Conservation (phyloP, 768 basidiomycete genomes). For the Lactarius tabidus region DNA sequence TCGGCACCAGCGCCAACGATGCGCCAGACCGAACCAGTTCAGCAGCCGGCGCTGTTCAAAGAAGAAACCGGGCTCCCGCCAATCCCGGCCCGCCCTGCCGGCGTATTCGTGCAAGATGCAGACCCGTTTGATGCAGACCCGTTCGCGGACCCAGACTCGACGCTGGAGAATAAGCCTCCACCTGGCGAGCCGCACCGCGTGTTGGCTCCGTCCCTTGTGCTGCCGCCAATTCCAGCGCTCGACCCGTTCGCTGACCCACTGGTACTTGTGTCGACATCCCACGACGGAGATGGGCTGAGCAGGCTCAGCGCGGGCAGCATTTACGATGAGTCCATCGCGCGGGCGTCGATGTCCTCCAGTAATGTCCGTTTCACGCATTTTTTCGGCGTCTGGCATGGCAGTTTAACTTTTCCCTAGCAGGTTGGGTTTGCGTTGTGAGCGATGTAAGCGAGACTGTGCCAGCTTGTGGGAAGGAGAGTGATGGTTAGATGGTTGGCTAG, state of each 20-base stretch:
- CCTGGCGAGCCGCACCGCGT: not conserved
- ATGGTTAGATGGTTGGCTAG: not conserved
- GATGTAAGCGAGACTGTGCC: too few relatives aligned
- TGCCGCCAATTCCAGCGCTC: not conserved
- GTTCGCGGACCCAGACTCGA: not conserved
- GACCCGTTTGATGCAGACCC: too few relatives aligned
- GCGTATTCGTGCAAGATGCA: not conserved
- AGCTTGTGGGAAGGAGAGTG: not conserved
- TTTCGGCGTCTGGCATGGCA: not conserved
- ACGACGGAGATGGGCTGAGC: not conserved
- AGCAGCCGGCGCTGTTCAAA: not conserved
- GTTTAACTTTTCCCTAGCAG: conserved; percentile 36
- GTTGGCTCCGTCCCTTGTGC: not conserved
- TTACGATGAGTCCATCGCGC: not conserved
- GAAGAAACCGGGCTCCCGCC: not conserved
- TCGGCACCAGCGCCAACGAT: not conserved
- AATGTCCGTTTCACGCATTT: conserved; percentile 2
- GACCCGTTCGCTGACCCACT: conserved; percentile 15
- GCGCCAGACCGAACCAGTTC: not conserved
- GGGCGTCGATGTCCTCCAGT: not conserved
- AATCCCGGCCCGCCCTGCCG: not conserved
- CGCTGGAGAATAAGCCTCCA: not conserved
- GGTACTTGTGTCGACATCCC: not conserved
- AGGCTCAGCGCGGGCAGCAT: conserved; percentile 10
- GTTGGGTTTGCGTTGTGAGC: conserved; percentile 41